Evolutionary conservation across 495 filamentous ascomycete species (phyloP).

Genomic region (Neurospora pannonica): DNA sequence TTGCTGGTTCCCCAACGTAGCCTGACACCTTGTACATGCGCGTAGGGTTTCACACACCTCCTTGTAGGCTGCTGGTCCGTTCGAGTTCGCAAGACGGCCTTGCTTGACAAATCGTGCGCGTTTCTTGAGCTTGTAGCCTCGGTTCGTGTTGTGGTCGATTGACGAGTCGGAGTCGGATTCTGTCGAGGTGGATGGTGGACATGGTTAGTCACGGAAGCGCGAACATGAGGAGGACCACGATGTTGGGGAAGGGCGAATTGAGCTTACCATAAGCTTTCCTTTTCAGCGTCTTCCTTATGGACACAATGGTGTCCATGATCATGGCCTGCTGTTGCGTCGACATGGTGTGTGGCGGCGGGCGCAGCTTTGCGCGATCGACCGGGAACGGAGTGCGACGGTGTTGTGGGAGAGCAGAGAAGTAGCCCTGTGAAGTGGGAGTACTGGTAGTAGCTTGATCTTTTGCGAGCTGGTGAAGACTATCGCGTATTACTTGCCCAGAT

Average conservation of each 20-base stretch:
- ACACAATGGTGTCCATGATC: slow-evolving; percentile 20
- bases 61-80: slow-evolving; percentile 71
- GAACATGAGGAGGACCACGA: background rate
- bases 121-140: slow-evolving; percentile 83
- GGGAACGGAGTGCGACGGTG: background rate
- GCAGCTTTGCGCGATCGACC: background rate
- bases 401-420: background rate
- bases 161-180: slow-evolving; percentile 82
- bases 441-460: background rate
- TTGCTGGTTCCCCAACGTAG: background rate
- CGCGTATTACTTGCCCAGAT: background rate
- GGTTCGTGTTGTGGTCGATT: slow-evolving; percentile 72
- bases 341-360: slow-evolving; percentile 11
- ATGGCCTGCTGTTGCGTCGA: slow-evolving; percentile 24
- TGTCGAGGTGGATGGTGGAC: slow-evolving; percentile 20
- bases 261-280: slow-evolving; percentile 20
- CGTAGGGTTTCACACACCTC: slow-evolving; percentile 47
- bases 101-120: slow-evolving; percentile 72
- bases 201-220: background rate
- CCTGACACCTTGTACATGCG: background rate
- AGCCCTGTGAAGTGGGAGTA: background rate
- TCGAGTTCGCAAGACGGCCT: slow-evolving; percentile 60
- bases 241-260: background rate
- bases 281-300: slow-evolving; percentile 17
- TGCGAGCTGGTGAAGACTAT: background rate